These are phyloP conservation scores for Pythium oligandrum DNA, from an alignment of 352 stramenopile genomes.

Conservation along the genomic window DNA sequence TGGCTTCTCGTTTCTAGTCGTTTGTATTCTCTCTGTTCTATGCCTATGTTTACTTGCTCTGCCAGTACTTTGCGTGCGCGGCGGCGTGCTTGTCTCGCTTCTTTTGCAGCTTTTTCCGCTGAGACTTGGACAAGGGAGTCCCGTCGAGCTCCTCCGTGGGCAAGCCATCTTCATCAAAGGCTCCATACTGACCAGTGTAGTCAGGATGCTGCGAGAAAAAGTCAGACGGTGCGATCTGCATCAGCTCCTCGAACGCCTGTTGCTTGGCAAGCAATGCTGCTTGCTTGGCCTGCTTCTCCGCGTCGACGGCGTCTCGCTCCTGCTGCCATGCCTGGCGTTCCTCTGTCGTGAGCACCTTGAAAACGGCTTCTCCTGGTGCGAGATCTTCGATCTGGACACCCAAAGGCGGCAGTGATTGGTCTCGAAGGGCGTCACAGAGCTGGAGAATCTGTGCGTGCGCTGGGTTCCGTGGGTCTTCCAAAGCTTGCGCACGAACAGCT, in stretches of 20 bases:
- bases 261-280: constrained; percentile 32
- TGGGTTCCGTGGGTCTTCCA: constrained; percentile 35
- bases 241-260: constrained; percentile 49
- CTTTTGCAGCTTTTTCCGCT: constrained; percentile 76
- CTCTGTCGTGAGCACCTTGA: constrained; percentile 43
- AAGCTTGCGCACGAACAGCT: constrained; percentile 45
- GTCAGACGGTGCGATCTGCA: constrained; percentile 55
- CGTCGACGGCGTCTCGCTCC: constrained; percentile 2
- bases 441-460: constrained; percentile 41
- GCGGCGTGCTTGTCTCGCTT: constrained; percentile 68
- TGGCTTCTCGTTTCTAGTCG: no score
- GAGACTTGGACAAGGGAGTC: constrained; percentile 54
- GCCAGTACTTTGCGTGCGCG: constrained; percentile 63
- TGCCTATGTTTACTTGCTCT: constrained; percentile 1
- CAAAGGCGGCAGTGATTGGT: constrained; percentile 42
- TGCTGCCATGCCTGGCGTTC: constrained; percentile 22
- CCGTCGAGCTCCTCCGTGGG: constrained; percentile 37
- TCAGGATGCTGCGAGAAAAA: constrained; percentile 46
- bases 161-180: constrained; percentile 53
- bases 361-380: constrained; percentile 48
- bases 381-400: constrained; percentile 73
- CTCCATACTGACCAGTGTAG: constrained; percentile 41
- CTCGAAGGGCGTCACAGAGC: constrained; percentile 60
- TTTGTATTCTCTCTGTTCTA: no score
- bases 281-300: constrained; percentile 9